A percentile compares a stretch with the other conserved stretches of the same genome.
These are phyloP conservation scores for Acidomyces sp. DNA, from an alignment of 495 filamentous ascomycete genomes.

Conservation along the genomic window DNA sequence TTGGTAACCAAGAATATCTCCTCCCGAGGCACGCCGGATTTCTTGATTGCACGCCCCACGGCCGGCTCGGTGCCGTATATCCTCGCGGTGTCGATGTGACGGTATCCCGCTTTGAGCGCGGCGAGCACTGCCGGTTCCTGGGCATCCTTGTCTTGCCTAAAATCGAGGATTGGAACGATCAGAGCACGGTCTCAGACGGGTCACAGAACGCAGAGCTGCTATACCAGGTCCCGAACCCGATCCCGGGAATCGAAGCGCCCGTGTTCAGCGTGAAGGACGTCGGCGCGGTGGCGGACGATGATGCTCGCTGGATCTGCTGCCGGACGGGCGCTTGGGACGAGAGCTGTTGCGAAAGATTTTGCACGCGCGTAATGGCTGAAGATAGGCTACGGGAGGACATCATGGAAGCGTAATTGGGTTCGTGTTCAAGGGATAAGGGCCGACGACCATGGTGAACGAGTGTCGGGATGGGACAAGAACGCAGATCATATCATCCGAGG, in stretches of 20 bases:
- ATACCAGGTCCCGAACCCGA: constrained; percentile 46
- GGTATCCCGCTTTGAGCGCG: constrained; percentile 22
- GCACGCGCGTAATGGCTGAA: constrained; percentile 11
- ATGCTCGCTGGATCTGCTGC: constrained; percentile 13
- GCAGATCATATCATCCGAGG: too few species aligned
- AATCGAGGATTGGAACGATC: too few species aligned
- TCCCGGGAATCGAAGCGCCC: constrained; percentile 31
- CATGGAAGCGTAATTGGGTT: too few species aligned
- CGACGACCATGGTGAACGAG: neutral
- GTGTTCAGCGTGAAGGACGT: constrained; percentile 24
- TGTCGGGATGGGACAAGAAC: too few species aligned
- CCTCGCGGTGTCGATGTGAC: constrained; percentile 26
- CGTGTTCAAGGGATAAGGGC: neutral
- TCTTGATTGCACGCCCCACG: constrained; percentile 21
- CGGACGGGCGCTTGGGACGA: constrained; percentile 15
- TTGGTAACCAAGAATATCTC: constrained; percentile 25
- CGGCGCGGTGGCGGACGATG: constrained; percentile 11
- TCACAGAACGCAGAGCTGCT: too few species aligned
- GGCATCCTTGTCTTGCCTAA: constrained; percentile 29
- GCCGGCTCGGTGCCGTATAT: constrained; percentile 25
- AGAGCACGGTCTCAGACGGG: too few species aligned
- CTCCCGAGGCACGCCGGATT: constrained; percentile 18
- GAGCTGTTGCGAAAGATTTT: constrained; percentile 18
- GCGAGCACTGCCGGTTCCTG: constrained; percentile 24
- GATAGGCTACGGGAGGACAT: constrained; percentile 14